Base-by-base conservation (phyloP, 306 rosid species). In the Cicer cuneatum region DNA sequence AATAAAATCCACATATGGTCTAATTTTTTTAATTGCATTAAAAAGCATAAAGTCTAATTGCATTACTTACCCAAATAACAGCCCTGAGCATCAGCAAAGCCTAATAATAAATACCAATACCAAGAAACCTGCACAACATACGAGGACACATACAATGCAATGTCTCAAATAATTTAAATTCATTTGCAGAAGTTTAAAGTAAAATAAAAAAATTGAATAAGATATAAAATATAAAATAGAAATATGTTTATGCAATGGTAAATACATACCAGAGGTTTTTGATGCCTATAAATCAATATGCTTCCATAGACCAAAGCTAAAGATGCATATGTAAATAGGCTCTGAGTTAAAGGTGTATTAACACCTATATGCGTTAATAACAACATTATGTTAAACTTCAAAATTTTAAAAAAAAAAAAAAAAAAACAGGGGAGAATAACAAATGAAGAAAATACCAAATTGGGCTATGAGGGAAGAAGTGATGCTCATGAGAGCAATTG, bases 51-150 rank as follows among this genome's bases (percentile, higher is more conserved):
- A 45, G 10, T 7, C 8, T 7, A 42, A 45, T 45, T 45, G 29
- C 68, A 73, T 7, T 7, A 79, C 84, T 84, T 74, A 87, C 96
- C 87, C 40, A 90, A 77, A 78, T 84, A 90, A 54, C 80, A 85
- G 69, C 96, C 96, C 52, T 86, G 88, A 78, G 86, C 90, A 80
- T 90, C 96, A 71, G 81, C 83, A 81, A 88, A 84, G 41, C 87
- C 96, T 81, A 90, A 61, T 0, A 83, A 66, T 13, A 90, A 60
- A 80, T 88, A 90, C 96, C 96, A 90, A 70, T 88, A 90, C 96
- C 96, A 90, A 43, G 92, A 73, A 78, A 88, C 81, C 96, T 88
- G 85, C 79, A 83, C 40, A 61, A 1, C 35, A 39, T 62, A 71
- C 19, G 49, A n/a, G 33, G 24, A 33, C 7, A 33, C 21, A 18